These are phyloP conservation scores for Vitis labrusca DNA, from an alignment of 164 flowering plant genomes.

Conservation along the genomic window DNA sequence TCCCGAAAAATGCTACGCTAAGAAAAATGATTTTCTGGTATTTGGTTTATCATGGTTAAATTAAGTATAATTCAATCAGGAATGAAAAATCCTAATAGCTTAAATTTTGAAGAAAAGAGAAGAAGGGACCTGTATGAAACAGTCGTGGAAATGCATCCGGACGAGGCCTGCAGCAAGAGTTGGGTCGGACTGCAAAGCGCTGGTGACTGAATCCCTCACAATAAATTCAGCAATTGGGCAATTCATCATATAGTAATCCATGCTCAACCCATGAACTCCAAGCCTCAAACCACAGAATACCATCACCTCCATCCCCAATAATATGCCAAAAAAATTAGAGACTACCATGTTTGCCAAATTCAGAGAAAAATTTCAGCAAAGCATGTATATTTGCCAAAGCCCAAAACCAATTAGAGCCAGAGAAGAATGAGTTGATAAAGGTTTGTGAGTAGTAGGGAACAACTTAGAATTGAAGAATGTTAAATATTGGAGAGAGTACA, in stretches of 20 bases:
- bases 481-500: too few relatives aligned
- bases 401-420: too few relatives aligned
- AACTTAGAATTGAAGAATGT: too few relatives aligned
- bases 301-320: conserved; percentile 22
- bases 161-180: conserved; percentile 75
- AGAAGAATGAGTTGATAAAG: too few relatives aligned
- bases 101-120: neutral
- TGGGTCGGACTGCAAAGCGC: conserved; percentile 65
- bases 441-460: too few relatives aligned
- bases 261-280: conserved; percentile 48
- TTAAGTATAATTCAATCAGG: neutral
- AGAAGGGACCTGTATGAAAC: conserved; percentile 58
- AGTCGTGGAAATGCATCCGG: conserved; percentile 90
- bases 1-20: too few relatives aligned
- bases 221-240: conserved; percentile 71
- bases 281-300: conserved; percentile 16
- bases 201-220: conserved; percentile 50
- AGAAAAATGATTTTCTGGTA: too few relatives aligned
- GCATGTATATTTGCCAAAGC: too few relatives aligned
- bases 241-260: conserved; percentile 59
- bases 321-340: conserved; percentile 15
- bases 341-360: conserved; percentile 7
- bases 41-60: neutral
- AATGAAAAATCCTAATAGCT: neutral
- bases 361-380: neutral